Percentiles rank a stretch among this genome's conserved stretches.
Conservation (phyloP, 208 protist genomes). For the Trypanosoma scelopori region DNA sequence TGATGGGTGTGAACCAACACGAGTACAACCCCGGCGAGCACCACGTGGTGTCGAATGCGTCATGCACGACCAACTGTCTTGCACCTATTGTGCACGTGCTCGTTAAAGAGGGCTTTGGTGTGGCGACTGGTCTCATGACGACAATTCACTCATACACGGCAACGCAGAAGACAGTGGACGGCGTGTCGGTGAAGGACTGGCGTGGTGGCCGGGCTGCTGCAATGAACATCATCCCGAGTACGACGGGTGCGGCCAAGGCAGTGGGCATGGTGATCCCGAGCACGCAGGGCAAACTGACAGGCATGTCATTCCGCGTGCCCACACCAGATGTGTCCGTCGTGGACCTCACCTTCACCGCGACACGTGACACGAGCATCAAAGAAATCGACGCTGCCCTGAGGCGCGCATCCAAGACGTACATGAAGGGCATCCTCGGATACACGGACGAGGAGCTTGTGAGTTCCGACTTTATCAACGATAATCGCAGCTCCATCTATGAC, state of each 20-base stretch:
- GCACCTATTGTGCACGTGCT: slow-evolving; percentile 97
- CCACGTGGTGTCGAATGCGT: slow-evolving; percentile 97
- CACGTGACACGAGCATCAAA: slow-evolving; percentile 93
- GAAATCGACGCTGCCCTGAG: slow-evolving; percentile 97
- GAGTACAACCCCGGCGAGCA: slow-evolving; percentile 80
- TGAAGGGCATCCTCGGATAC: slow-evolving; percentile 97
- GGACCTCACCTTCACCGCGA: slow-evolving; percentile 95
- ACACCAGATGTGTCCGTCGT: slow-evolving; percentile 98
- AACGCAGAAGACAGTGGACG: slow-evolving; percentile 98
- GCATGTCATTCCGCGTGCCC: slow-evolving; percentile 99
- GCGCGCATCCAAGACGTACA: slow-evolving; percentile 80
- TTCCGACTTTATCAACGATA: slow-evolving; percentile 96
- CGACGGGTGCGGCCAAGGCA: slow-evolving; percentile 99
- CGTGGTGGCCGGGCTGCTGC: slow-evolving; percentile 94
- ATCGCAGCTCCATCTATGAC: slow-evolving; percentile 98
- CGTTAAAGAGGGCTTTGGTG: slow-evolving; percentile 96
- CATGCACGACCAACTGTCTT: slow-evolving; percentile 99
- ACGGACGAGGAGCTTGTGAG: slow-evolving; percentile 99
- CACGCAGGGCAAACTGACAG: slow-evolving; percentile 89
- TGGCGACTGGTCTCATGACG: slow-evolving; percentile 98
- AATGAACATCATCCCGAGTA: slow-evolving; percentile 99
- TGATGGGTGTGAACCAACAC: slow-evolving; percentile 98
- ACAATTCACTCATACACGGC: slow-evolving; percentile 99
- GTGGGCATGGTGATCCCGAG: slow-evolving; percentile 96
- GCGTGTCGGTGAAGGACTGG: slow-evolving; percentile 98